Conservation (phyloP, 2,329 filamentous ascomycete species). For the Ophiostoma fasciatum region DNA sequence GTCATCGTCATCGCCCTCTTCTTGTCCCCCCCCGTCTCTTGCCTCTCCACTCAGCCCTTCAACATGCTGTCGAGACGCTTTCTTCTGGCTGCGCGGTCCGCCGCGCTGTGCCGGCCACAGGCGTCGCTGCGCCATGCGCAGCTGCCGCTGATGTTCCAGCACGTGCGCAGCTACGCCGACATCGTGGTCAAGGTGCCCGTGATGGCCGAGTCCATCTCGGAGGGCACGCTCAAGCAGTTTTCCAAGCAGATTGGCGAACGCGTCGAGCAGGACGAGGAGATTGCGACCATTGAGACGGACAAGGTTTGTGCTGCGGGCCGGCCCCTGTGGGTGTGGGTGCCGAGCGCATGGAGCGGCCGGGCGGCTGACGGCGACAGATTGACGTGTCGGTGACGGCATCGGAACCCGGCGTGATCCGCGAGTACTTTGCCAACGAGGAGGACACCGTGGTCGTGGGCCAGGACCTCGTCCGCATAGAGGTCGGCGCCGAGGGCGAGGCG, state of each 20-base stretch:
- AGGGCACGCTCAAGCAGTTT: conserved; percentile 93
- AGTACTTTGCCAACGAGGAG: conserved; percentile 82
- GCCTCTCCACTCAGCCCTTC: neutral
- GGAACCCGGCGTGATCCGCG: conserved; percentile 78
- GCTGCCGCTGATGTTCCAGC: conserved; percentile 37
- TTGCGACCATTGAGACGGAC: conserved; percentile 97
- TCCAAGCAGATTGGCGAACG: conserved; percentile 84
- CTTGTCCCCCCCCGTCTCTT: neutral
- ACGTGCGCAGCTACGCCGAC: conserved; percentile 56
- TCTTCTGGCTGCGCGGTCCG: conserved; percentile 15
- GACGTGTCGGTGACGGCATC: conserved; percentile 94
- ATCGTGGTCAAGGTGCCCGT: conserved; percentile 83
- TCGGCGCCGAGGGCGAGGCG: conserved; percentile 42
- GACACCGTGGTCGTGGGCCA: conserved; percentile 93
- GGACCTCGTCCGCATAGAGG: conserved; percentile 73
- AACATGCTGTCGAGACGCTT: conserved; percentile 28
- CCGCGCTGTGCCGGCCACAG: conserved; percentile 20
- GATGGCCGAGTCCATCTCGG: conserved; percentile 98
- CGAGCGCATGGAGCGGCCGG: neutral
- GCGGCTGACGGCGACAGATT: conserved; percentile 41
- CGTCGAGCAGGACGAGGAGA: conserved; percentile 91
- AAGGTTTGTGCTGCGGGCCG: conserved; percentile 45
- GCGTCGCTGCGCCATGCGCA: conserved; percentile 29
- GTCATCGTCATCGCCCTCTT: neutral
- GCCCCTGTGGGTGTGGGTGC: neutral